Evolutionary conservation across 768 basidiomycete genomes (phyloP), one percentile per base, ranked within the genome.

Genomic region (Trichaptum fuscoviolaceum): DNA sequence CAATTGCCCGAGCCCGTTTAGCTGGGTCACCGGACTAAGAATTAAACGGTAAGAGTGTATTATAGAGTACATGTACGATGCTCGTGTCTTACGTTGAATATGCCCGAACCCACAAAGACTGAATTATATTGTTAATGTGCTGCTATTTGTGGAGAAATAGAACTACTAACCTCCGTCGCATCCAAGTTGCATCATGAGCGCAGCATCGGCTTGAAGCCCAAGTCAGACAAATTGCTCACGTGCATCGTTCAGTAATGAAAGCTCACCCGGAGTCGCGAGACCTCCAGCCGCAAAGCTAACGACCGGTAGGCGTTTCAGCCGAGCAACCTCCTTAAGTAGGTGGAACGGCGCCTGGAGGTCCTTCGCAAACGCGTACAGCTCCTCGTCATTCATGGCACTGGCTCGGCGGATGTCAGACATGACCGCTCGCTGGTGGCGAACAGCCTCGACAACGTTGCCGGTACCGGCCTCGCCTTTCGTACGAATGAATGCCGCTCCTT

Each of bases 61-160:
- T 65, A 27, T 26, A n/a, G 60, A 23, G 35, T 17, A 26, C 30
- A 17, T 62, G 26, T 17, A 65, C 59, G 66, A 63, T 65, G 58
- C 61, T 17, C 63, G 35, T n/a, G 42, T 81, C 88, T 62, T 70
- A 90, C 94, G 77, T 92, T 87, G 87, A 97, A 98, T 74, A 99
- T 96, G 62, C 96, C 96, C 23, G 95, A 97, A 52, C 96, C 96
- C 67, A 99, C 96, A 71, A 99, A 99, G 35, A 99, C 96, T 92
- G 74, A 68, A 59, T 0, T 59, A 65, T 57, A 35, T 62, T 17
- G 35, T 57, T 64, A 66, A 60, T 63, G 58, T 18, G 15, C 18
- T 35, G 30, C 62, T 12, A 58, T 64, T 30, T 9, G 62, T 24
- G 64, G 64, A 67, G 64, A 24, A 62, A 58, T 9, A 35, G 10